Percentiles rank a stretch among this genome's conserved stretches.
These are phyloP conservation scores for Pigoraptor vietnamica DNA, from an alignment of 78 protist species.

Conservation along the genomic window DNA sequence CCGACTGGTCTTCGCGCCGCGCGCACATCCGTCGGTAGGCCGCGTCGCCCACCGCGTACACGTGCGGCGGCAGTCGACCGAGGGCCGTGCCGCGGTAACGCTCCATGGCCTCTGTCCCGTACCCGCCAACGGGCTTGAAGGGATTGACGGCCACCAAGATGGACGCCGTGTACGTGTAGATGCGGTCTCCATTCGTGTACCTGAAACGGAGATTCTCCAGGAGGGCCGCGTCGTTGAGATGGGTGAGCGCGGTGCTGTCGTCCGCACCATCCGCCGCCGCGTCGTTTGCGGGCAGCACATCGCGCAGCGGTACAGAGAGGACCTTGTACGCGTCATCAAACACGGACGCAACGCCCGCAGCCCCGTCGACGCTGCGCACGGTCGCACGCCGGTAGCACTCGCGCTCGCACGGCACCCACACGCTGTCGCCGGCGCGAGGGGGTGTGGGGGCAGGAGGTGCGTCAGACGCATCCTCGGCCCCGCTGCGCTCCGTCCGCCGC, in stretches of 20 bases:
- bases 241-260: not conserved
- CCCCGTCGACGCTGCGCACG: not conserved
- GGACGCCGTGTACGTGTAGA: slow-evolving; percentile 34
- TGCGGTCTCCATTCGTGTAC: not conserved
- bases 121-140: not conserved
- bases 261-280: not conserved
- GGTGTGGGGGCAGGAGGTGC: not conserved
- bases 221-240: slow-evolving; percentile 13
- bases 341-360: not conserved
- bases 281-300: not conserved
- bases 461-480: not conserved
- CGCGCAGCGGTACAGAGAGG: not conserved
- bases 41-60: slow-evolving; percentile 81
- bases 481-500: too few species aligned
- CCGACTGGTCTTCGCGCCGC: not conserved
- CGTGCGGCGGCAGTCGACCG: slow-evolving; percentile 81
- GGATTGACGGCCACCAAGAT: slow-evolving; percentile 44
- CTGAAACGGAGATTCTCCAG: slow-evolving; percentile 1
- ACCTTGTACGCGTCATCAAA: not conserved
- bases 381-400: not conserved
- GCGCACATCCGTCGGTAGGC: slow-evolving; percentile 22
- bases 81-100: slow-evolving; percentile 48
- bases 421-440: not conserved
- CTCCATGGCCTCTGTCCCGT: not conserved
- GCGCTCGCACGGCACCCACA: not conserved